These are phyloP conservation scores for Rosa hybrid DNA, from an alignment of 331 rosid species.

Conservation along the genomic window DNA sequence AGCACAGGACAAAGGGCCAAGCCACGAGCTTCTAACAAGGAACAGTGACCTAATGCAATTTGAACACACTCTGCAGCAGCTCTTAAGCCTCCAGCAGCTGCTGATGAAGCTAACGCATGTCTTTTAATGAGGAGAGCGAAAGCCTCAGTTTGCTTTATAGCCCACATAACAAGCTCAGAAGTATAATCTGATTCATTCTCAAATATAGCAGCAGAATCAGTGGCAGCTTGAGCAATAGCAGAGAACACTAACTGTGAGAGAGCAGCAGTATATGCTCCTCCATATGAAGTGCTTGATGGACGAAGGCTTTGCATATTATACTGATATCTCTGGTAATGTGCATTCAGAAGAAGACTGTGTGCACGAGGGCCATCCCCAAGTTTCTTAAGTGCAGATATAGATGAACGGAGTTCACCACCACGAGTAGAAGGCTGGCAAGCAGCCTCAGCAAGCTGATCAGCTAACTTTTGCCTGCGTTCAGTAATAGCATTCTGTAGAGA, in stretches of 20 bases:
- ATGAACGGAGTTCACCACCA: conserved; percentile 87
- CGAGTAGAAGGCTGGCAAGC: conserved; percentile 99
- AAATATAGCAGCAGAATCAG: conserved; percentile 79
- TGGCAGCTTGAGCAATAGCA: conserved; percentile 94
- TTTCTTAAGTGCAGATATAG: conserved; percentile 85
- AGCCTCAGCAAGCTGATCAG: conserved; percentile 99
- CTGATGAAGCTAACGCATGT: conserved; percentile 96
- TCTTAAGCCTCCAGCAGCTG: conserved; percentile 99
- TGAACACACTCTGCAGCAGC: conserved; percentile 99
- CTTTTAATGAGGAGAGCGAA: conserved; percentile 85
- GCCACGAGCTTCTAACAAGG: conserved; percentile 93
- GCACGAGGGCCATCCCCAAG: conserved; percentile 99
- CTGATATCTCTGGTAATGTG: conserved; percentile 87
- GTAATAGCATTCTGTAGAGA: conserved; percentile 70
- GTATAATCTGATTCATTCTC: conserved; percentile 80
- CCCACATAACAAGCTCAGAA: conserved; percentile 98
- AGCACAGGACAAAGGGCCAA: conserved; percentile 92
- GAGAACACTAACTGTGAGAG: conserved; percentile 96
- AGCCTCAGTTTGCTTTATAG: conserved; percentile 87
- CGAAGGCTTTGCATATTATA: conserved; percentile 92
- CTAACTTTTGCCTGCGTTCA: conserved; percentile 74
- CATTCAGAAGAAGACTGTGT: conserved; percentile 79
- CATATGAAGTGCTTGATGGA: conserved; percentile 95
- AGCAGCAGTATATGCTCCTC: conserved; percentile 99
- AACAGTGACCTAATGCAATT: conserved; percentile 98